phyloP scores from a whole-genome alignment of 2,329 filamentous ascomycete species.

The Diaporthe citriasiana region DNA sequence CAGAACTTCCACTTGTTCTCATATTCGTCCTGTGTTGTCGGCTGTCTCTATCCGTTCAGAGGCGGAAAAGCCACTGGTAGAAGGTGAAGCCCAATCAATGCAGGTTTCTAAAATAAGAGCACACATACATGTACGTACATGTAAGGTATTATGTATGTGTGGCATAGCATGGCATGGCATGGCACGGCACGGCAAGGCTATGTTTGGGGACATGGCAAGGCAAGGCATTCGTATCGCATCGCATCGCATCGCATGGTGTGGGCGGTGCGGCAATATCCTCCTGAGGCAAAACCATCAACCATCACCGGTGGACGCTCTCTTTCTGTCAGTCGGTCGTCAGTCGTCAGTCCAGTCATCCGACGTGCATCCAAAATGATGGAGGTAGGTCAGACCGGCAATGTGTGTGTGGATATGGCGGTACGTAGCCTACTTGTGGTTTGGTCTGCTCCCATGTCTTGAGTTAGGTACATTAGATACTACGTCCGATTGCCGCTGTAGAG shows the following conservation, averaged over 20 bases:
- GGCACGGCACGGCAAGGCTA: slow-evolving; percentile 1
- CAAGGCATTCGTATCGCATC: neutral
- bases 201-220: slow-evolving; percentile 1
- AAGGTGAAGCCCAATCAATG: neutral
- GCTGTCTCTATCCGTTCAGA: slow-evolving; percentile 2
- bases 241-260: slow-evolving; percentile 9
- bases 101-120: slow-evolving; percentile 27
- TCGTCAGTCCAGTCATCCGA: slow-evolving; percentile 14
- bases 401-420: neutral
- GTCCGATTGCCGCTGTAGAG: neutral
- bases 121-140: neutral
- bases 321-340: slow-evolving; percentile 1
- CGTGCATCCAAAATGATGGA: slow-evolving; percentile 1
- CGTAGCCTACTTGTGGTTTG: neutral
- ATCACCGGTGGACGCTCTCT: neutral
- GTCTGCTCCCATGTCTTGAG: neutral
- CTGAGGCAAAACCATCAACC: neutral
- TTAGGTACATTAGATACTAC: no score
- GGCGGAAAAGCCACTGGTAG: neutral
- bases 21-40: slow-evolving; percentile 3
- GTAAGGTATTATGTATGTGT: slow-evolving; percentile 2
- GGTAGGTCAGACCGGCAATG: slow-evolving; percentile 19
- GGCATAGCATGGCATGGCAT: slow-evolving; percentile 9
- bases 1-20: neutral
- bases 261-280: neutral